phyloP scores from a whole-genome alignment of 1,139 yeast genomes.

The Suhomyces choctaworum region DNA sequence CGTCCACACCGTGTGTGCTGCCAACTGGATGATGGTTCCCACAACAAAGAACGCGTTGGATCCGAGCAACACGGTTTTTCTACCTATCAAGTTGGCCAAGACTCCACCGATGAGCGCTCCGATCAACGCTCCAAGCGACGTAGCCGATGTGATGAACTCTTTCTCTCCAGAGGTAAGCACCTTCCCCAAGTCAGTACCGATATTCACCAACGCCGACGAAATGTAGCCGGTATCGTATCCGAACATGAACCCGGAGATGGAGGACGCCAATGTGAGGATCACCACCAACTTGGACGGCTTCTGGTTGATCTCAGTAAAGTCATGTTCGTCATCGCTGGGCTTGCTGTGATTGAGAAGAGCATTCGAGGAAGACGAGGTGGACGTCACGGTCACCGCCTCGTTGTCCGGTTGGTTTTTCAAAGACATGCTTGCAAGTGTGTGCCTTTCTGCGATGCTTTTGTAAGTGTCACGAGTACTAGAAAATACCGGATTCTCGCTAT shows the following conservation, averaged over 20 bases:
- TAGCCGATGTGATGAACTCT: constrained; percentile 91
- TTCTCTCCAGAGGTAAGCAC: constrained; percentile 69
- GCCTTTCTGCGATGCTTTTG: too few relatives aligned
- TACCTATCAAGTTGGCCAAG: constrained; percentile 76
- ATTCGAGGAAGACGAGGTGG: constrained; percentile 10
- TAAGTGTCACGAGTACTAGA: too few relatives aligned
- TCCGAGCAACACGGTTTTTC: constrained; percentile 76
- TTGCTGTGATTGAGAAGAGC: not conserved
- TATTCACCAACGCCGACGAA: constrained; percentile 84
- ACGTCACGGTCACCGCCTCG: constrained; percentile 9
- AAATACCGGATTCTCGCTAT: not conserved
- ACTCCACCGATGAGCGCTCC: constrained; percentile 79
- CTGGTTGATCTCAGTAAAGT: constrained; percentile 21
- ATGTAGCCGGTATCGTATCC: constrained; percentile 97
- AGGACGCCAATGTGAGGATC: constrained; percentile 71
- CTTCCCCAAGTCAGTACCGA: constrained; percentile 67
- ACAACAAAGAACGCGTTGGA: constrained; percentile 77
- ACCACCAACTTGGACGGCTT: constrained; percentile 66
- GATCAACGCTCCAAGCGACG: constrained; percentile 86
- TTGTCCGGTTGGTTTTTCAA: constrained; percentile 4
- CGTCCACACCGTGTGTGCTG: constrained; percentile 78
- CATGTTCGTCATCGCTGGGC: not conserved
- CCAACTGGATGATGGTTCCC: constrained; percentile 84
- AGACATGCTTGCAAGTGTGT: constrained; percentile 6
- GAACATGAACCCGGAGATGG: constrained; percentile 93